Conservation (phyloP, 2,329 filamentous ascomycete genomes). For the Daldinia sp. region DNA sequence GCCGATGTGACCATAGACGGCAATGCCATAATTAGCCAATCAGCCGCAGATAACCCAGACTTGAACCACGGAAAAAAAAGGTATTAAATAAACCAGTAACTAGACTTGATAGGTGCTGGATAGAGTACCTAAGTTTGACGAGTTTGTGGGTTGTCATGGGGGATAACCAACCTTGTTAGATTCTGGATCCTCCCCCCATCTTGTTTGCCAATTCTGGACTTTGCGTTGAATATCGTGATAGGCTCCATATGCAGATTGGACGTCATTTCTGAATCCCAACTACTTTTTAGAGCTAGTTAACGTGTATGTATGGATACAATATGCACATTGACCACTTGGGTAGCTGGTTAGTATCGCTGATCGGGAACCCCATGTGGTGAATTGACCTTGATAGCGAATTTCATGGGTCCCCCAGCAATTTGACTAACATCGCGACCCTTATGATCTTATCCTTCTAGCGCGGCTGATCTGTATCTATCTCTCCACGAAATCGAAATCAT, state of each 20-base stretch:
- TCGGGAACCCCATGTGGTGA: slow-evolving; percentile 24
- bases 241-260: slow-evolving; percentile 36
- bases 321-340: slow-evolving; percentile 11
- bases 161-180: slow-evolving; percentile 30
- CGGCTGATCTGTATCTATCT: slow-evolving; percentile 5
- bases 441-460: slow-evolving; percentile 18
- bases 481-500: background rate
- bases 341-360: slow-evolving; percentile 27
- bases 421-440: slow-evolving; percentile 21
- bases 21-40: slow-evolving; percentile 30
- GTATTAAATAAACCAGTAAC: background rate
- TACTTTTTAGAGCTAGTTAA: slow-evolving; percentile 12
- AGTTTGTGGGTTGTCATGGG: slow-evolving; percentile 34
- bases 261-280: slow-evolving; percentile 40
- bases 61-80: slow-evolving; percentile 1
- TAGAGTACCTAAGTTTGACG: too few relatives aligned
- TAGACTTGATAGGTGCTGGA: too few relatives aligned
- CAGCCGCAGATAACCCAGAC: slow-evolving; percentile 18
- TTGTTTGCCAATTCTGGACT: slow-evolving; percentile 25
- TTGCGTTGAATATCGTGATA: slow-evolving; percentile 37
- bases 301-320: too few relatives aligned
- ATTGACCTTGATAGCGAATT: background rate
- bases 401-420: slow-evolving; percentile 26
- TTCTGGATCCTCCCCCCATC: slow-evolving; percentile 14
- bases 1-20: slow-evolving; percentile 26